Conservation (phyloP, 441 rosid genomes). For the Bocquillonia castaneifolia region DNA sequence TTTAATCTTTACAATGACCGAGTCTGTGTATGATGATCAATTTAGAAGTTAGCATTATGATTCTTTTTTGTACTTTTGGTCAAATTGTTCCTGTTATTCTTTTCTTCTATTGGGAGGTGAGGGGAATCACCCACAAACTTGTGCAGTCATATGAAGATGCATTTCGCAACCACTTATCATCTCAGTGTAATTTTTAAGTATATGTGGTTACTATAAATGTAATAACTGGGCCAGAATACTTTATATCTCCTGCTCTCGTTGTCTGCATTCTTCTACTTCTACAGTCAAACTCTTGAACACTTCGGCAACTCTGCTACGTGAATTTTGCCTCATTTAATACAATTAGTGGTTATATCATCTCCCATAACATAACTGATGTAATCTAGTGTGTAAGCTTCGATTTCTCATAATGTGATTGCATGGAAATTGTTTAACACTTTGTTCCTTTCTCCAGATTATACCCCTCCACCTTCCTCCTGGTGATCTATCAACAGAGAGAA, state of each 20-base stretch:
- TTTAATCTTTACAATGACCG: not conserved
- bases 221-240: not conserved
- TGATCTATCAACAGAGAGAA: conserved; percentile 26
- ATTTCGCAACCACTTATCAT: not conserved
- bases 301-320: not conserved
- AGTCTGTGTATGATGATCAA: not conserved
- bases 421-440: not conserved
- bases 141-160: not conserved
- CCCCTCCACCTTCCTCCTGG: conserved; percentile 36
- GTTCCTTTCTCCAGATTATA: conserved; percentile 22
- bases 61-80: not conserved
- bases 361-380: not conserved
- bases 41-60: not conserved
- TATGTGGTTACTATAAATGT: not conserved
- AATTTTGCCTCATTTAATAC: not conserved
- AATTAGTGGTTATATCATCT: not conserved
- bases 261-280: not conserved
- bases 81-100: not conserved
- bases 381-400: not conserved
- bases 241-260: not conserved
- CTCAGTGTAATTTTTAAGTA: not conserved
- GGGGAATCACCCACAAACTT: not conserved
- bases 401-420: not conserved
- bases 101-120: not conserved
- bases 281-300: not conserved